Conservation (phyloP, 2,329 filamentous ascomycete species). For the Paracoccidioides lutzii region DNA sequence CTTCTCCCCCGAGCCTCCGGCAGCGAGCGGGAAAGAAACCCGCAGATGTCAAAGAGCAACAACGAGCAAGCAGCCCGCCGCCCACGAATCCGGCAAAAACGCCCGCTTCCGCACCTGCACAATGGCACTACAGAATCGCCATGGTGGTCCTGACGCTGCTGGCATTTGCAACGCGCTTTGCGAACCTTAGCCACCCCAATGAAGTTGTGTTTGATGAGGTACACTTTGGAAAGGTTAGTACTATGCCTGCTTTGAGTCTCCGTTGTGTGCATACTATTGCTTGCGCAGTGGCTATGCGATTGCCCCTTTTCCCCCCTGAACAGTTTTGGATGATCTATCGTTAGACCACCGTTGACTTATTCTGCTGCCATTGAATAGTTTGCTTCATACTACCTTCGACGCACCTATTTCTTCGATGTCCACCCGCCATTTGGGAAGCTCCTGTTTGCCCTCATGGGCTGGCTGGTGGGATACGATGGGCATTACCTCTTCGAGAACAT, state of each 20-base stretch:
- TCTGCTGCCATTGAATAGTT: slow-evolving; percentile 25
- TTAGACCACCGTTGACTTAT: background rate
- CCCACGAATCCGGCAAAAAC: slow-evolving; percentile 9
- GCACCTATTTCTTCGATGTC: slow-evolving; percentile 99
- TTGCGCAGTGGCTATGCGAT: background rate
- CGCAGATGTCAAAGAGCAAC: slow-evolving; percentile 4
- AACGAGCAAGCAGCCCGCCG: slow-evolving; percentile 9
- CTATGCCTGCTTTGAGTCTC: background rate
- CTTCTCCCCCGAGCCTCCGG: slow-evolving; percentile 26
- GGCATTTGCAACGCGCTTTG: slow-evolving; percentile 87
- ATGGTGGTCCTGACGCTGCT: slow-evolving; percentile 64
- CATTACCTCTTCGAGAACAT: slow-evolving; percentile 99
- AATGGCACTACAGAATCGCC: slow-evolving; percentile 74
- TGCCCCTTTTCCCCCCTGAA: too few relatives aligned
- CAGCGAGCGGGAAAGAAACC: slow-evolving; percentile 32
- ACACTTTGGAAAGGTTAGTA: slow-evolving; percentile 90
- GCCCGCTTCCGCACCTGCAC: slow-evolving; percentile 29
- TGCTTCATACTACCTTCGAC: slow-evolving; percentile 69
- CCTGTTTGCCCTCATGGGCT: slow-evolving; percentile 90
- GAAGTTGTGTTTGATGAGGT: slow-evolving; percentile 99
- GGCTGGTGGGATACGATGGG: slow-evolving; percentile 94
- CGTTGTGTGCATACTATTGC: background rate
- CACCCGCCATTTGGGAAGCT: slow-evolving; percentile 98
- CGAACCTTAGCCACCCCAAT: slow-evolving; percentile 86
- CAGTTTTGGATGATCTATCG: too few relatives aligned